Evolutionary conservation across 805 yeast species (phyloP), one percentile per base, ranked within the genome.

Genomic region (Candida pseudofarinosa): DNA sequence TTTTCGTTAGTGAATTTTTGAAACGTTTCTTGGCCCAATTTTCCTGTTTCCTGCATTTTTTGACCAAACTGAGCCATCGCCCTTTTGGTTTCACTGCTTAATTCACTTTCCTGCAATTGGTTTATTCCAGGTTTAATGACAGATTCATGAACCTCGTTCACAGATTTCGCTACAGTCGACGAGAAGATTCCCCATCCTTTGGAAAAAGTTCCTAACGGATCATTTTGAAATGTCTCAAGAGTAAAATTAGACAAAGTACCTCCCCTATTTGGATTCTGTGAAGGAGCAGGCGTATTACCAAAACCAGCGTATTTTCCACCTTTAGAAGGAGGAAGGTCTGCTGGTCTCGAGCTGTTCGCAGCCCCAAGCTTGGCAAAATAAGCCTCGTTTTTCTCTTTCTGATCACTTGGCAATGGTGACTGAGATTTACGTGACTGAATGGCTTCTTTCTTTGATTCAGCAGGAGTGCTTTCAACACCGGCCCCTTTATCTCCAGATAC

Each of bases 41-140:
- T 76, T 28, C 95, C 85, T 0, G 97, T 88, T 52, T 89, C 95
- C 60, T 86, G 95, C 69, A 91, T 85, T 58, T 82, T 88, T 59
- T 87, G 95, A 38, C 97, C 97, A 68, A 91, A 93, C 70, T 93
- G 97, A 45, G 88, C 83, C 77, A 95, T 87, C n/a, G 98, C 98
- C 52, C 88, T 79, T 49, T 77, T 81, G 3, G 98, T 93, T 57
- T 88, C 95, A 42, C 66, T 71, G 18, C 95, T 80, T 35, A 87
- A 63, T 45, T 93, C 98, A 48, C 86, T 80, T 47, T 82, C 88
- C 47, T 68, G 73, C 52, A 93, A 73, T 56, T 85, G 89, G 58
- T 81, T 81, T 59, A 88, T 75, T 37, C 93, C 81, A n/a, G 99
- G 99, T 59, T 87, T 88, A 51, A 93, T 89, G 40, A 89, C 96